Conservation (phyloP, 495 filamentous ascomycete species). For the Umbilicaria muhlenbergii region DNA sequence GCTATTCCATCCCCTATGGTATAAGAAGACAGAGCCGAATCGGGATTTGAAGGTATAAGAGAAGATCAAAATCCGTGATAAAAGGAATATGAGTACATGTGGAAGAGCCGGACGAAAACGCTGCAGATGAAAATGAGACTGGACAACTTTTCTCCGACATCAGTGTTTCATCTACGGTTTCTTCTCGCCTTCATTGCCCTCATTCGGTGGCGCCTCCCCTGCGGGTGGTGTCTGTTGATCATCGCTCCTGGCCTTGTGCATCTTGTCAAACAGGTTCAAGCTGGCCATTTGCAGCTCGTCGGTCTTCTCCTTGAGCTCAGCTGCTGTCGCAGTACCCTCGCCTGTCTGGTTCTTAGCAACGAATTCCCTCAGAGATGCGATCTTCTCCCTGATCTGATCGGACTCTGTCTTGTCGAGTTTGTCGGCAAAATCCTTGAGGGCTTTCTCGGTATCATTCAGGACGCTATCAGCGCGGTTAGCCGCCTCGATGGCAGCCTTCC, state of each 20-base stretch:
- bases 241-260: constrained; percentile 88
- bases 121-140: not conserved
- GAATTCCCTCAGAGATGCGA: constrained; percentile 71
- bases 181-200: constrained; percentile 63
- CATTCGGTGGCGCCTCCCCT: constrained; percentile 14
- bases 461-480: constrained; percentile 96
- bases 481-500: constrained; percentile 84
- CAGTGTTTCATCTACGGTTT: constrained; percentile 42
- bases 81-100: constrained; percentile 8
- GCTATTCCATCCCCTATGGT: constrained; percentile 1
- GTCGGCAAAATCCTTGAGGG: constrained; percentile 89
- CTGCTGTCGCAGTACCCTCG: constrained; percentile 69
- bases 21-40: not conserved
- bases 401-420: constrained; percentile 94
- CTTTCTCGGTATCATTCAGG: constrained; percentile 95
- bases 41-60: not conserved
- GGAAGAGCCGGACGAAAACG: constrained; percentile 1
- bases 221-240: constrained; percentile 24
- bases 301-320: constrained; percentile 92
- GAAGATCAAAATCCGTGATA: constrained; percentile 4
- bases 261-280: constrained; percentile 97
- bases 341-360: constrained; percentile 90
- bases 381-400: constrained; percentile 87
- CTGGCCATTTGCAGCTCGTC: constrained; percentile 93
- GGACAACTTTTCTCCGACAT: constrained; percentile 3